Evolutionary conservation across 345 rosid genomes (phyloP), one percentile per base, ranked within the genome.

Genomic region (Garcia nutans): DNA sequence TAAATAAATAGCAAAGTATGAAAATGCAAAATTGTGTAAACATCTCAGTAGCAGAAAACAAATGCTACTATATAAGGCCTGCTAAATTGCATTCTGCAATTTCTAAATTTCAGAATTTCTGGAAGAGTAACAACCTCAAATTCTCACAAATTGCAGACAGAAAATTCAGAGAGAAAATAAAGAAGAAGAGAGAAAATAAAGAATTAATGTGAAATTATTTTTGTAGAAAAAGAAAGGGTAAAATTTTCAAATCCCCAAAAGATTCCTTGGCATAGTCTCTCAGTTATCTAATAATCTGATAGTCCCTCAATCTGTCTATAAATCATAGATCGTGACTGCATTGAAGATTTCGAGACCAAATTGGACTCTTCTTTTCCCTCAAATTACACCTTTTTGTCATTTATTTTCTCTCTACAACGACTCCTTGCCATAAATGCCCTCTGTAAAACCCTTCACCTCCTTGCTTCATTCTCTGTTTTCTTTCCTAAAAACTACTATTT

Each of bases 351-450:
- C 41, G 47, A 71, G 80, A 57, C 88, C 84, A 77, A 87, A 81
- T 78, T 74, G 78, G 85, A 74, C 87, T 87, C 74, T 12, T 26
- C 33, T 50, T 83, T 70, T 56, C 33, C 57, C 17, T 31, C 41
- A 63, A 87, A 86, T 89, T 89, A 87, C 87, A 31, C 52, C 52
- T 55, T 23, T 57, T 37, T 74, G 83, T 86, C 86, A 76, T 80
- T 81, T 33, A 45, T 57, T 63, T 15, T 56, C 50, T 56, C 75
- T 13, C 77, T 31, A 10, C 37, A 24, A 12, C 45, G 71, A 16
- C 49, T 66, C 69, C 77, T 24, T 64, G 50, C 24, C 65, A 73
- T 77, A 80, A 81, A 76, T 79, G 73, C 73, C 62, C 73, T 54
- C 45, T 58, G 20, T 55, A 57, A 65, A 73, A 60, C 74, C 15